These are phyloP conservation scores for Fusarium drepaniforme DNA, from an alignment of 2,329 filamentous ascomycete species.

Conservation along the genomic window DNA sequence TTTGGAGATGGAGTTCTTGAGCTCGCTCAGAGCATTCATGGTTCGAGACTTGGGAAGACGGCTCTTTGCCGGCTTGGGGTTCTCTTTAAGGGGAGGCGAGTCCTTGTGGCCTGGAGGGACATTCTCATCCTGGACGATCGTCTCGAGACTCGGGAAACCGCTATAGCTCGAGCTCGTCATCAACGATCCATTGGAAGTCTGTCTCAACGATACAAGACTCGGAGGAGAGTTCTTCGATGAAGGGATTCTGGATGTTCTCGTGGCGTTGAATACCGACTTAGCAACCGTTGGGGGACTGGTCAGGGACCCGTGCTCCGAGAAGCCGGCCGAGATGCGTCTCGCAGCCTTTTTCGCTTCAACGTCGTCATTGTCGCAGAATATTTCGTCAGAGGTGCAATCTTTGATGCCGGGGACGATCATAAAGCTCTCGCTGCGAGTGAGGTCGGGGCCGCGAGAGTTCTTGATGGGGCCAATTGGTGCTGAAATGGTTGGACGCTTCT, in stretches of 20 bases:
- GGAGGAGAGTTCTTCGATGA: constrained; percentile 25
- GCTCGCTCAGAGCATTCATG: constrained; percentile 57
- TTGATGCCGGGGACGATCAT: constrained; percentile 52
- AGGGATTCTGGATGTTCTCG: constrained; percentile 29
- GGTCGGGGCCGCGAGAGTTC: constrained; percentile 51
- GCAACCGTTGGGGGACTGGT: constrained; percentile 47
- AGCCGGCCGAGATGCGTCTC: constrained; percentile 49
- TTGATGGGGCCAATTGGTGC: constrained; percentile 53
- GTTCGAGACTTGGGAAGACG: constrained; percentile 60
- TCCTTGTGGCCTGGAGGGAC: constrained; percentile 21
- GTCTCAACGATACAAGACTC: constrained; percentile 26
- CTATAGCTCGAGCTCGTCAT: constrained; percentile 26
- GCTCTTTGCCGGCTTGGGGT: constrained; percentile 24
- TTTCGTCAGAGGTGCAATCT: constrained; percentile 46
- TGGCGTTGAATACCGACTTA: constrained; percentile 44
- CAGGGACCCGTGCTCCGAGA: constrained; percentile 40
- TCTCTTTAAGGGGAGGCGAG: background rate
- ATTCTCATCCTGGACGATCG: constrained; percentile 46
- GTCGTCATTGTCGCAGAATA: constrained; percentile 15
- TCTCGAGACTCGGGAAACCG: constrained; percentile 18
- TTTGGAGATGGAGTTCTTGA: constrained; percentile 60
- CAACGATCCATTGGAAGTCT: constrained; percentile 21
- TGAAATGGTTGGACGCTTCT: constrained; percentile 49
- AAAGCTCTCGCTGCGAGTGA: constrained; percentile 50
- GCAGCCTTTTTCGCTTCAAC: constrained; percentile 27